These are phyloP conservation scores for Flammula alnicola DNA, from an alignment of 1,284 basidiomycete species.

Conservation along the genomic window DNA sequence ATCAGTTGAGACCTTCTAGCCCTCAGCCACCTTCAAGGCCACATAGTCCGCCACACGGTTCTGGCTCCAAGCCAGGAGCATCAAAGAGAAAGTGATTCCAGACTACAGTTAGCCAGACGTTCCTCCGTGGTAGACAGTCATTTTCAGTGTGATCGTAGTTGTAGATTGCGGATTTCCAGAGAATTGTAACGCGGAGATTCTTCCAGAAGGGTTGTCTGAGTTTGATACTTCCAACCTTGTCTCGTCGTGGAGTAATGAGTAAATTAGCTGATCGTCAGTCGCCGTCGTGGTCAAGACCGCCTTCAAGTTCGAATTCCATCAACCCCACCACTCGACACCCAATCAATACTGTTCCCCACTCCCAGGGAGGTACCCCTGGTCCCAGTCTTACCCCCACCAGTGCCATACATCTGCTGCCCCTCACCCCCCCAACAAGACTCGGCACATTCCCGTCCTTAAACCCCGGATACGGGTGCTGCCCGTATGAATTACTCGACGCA, in stretches of 20 bases:
- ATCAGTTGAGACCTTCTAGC: no score
- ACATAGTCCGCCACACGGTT: no score
- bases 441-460: constrained; percentile 50
- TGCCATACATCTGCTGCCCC: constrained; percentile 65
- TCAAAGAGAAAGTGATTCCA: no score
- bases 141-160: no score
- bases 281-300: no score
- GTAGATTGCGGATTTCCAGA: no score
- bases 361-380: constrained; percentile 36
- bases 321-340: neutral
- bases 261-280: neutral
- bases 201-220: constrained; percentile 4
- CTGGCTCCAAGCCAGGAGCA: no score
- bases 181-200: no score
- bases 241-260: constrained; percentile 1
- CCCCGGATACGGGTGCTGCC: constrained; percentile 13
- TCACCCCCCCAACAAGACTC: constrained; percentile 84
- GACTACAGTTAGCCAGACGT: no score
- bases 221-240: neutral
- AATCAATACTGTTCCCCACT: constrained; percentile 19
- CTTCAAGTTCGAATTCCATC: neutral
- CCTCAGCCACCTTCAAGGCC: no score
- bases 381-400: constrained; percentile 29
- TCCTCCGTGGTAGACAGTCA: no score
- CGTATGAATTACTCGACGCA: neutral